Conservation (phyloP, 768 basidiomycete species). For the Russula olivacea region DNA sequence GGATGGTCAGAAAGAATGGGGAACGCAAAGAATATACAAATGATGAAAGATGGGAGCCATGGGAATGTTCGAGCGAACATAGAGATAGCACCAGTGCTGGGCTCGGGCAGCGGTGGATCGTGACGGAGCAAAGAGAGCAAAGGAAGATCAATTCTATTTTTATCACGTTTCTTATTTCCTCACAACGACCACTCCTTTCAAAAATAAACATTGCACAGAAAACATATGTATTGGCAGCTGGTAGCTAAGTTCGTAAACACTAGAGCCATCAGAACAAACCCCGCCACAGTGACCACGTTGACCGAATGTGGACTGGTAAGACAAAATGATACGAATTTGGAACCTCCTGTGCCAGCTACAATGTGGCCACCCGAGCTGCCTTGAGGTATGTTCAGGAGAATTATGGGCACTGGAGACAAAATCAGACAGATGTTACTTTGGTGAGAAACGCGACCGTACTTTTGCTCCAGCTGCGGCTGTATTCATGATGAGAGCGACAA, state of each 20-base stretch:
- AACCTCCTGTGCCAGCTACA: not conserved
- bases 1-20: slow-evolving; percentile 34
- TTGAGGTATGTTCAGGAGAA: not conserved
- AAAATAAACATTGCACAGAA: not conserved
- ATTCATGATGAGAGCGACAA: slow-evolving; percentile 51
- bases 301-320: not conserved
- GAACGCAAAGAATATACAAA: slow-evolving; percentile 26
- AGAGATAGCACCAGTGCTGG: not conserved
- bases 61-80: slow-evolving; percentile 11
- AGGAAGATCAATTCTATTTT: not conserved
- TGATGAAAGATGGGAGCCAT: slow-evolving; percentile 4
- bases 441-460: not conserved
- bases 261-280: slow-evolving; percentile 2
- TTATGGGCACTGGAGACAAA: slow-evolving; percentile 17
- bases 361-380: not conserved
- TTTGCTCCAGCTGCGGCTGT: slow-evolving; percentile 26
- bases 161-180: not conserved
- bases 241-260: not conserved
- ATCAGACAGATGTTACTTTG: not conserved
- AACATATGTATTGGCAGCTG: slow-evolving; percentile 13
- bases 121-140: no score
- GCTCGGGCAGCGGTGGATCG: not conserved
- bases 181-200: not conserved
- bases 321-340: not conserved
- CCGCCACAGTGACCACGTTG: not conserved